Evolutionary conservation across 177 flowering plant species (phyloP).

Genomic region (Tripterygium wilfordii): DNA sequence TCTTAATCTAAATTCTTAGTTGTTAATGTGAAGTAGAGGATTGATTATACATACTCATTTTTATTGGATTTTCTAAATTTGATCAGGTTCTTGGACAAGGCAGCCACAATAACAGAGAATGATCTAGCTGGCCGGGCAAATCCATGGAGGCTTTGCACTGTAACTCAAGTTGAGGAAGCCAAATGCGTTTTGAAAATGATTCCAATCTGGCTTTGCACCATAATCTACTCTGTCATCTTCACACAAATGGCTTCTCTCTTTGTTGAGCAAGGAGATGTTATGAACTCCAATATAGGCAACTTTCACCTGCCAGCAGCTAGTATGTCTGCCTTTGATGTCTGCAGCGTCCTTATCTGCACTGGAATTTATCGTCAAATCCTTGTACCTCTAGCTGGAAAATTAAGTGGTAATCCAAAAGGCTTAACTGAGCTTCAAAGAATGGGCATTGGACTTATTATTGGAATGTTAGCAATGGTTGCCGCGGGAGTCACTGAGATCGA

Average conservation of each 20-base stretch:
- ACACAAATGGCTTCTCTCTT: conserved; percentile 91
- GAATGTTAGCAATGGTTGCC: conserved; percentile 21
- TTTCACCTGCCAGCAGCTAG: conserved; percentile 72
- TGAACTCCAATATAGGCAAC: conserved; percentile 37
- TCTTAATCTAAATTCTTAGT: no score
- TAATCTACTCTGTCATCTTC: conserved; percentile 73
- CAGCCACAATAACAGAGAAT: conserved; percentile 52
- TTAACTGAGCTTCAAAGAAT: conserved; percentile 58
- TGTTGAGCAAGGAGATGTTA: conserved; percentile 73
- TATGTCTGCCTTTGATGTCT: conserved; percentile 72
- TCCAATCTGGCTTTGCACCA: conserved; percentile 77
- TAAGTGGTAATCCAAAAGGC: conserved; percentile 52
- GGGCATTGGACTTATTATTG: conserved; percentile 39
- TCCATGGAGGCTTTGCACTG: conserved; percentile 72
- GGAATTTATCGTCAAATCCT: conserved; percentile 44
- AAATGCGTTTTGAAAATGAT: conserved; percentile 63
- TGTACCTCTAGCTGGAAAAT: conserved; percentile 36
- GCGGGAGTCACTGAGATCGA: conserved; percentile 35
- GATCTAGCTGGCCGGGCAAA: conserved; percentile 21
- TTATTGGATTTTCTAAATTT: neutral
- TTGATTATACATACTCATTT: no score
- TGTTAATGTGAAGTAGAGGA: no score
- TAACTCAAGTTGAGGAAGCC: conserved; percentile 80
- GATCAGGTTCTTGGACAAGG: conserved; percentile 69
- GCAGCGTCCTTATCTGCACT: conserved; percentile 56